Conservation (phyloP, 179 eudicot genomes). For the Nepenthes alata region DNA sequence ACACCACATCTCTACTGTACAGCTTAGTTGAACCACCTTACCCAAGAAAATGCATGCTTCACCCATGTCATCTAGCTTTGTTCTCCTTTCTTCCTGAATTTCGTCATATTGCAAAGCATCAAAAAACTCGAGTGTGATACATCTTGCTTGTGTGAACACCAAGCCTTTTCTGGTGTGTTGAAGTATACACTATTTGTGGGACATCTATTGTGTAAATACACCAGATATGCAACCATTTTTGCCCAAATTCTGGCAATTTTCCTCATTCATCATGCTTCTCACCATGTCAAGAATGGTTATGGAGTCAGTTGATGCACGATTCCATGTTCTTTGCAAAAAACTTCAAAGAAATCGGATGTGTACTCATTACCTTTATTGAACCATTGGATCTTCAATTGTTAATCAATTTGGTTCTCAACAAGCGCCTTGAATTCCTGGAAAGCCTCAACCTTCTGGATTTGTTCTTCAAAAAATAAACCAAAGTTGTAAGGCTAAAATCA, state of each 20-base stretch:
- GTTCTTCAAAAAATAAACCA: too few species aligned
- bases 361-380: not conserved
- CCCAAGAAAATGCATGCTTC: not conserved
- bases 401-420: slow-evolving; percentile 5
- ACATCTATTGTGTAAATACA: not conserved
- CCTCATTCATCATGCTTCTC: not conserved
- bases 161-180: not conserved
- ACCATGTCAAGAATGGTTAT: not conserved
- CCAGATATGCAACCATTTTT: not conserved
- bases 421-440: too few species aligned
- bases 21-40: not conserved
- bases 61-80: not conserved
- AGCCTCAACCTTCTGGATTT: too few species aligned
- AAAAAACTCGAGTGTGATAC: not conserved
- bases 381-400: not conserved
- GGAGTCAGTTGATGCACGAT: not conserved
- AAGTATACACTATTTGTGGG: not conserved
- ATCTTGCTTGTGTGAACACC: not conserved
- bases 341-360: not conserved
- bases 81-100: not conserved
- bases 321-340: not conserved
- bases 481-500: too few species aligned
- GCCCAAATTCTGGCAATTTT: not conserved
- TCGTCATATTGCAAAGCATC: not conserved
- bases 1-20: not conserved